Conservation (phyloP, 139 green algal genomes). For the Chlorella sorokiniana region DNA sequence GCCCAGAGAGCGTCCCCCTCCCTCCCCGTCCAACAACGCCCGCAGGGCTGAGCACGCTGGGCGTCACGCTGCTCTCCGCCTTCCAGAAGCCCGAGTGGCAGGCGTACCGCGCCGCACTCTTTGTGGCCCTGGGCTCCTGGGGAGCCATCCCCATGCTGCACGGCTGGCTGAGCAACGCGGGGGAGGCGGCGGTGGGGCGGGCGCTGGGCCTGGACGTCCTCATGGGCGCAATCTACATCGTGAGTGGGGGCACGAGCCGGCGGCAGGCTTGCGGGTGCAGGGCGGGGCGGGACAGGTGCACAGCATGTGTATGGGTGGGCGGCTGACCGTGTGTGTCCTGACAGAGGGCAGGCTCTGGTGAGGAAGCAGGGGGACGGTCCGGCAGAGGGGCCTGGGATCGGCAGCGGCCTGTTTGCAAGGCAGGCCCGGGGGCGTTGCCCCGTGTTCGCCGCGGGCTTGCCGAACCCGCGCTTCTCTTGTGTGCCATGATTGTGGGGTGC, state of each 20-base stretch:
- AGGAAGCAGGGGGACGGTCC: too few species aligned
- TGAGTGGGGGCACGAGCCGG: constrained; percentile 32
- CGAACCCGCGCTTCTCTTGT: too few species aligned
- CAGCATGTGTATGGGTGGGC: neutral
- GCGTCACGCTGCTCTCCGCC: constrained; percentile 61
- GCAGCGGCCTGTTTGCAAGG: too few species aligned
- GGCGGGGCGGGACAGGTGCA: neutral
- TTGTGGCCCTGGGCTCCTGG: constrained; percentile 77
- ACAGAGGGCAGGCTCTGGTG: too few species aligned
- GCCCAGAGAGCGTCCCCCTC: neutral
- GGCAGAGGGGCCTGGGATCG: too few species aligned
- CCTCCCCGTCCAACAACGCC: neutral
- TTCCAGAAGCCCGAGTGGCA: constrained; percentile 79
- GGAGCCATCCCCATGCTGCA: constrained; percentile 86
- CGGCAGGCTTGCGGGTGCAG: neutral
- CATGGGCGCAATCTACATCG: constrained; percentile 90
- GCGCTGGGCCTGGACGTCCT: constrained; percentile 68
- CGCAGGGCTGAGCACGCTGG: constrained; percentile 69
- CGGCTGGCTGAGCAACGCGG: constrained; percentile 29
- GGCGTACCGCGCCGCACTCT: constrained; percentile 71
- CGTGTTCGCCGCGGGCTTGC: neutral
- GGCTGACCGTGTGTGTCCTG: too few species aligned
- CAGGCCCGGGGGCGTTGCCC: too few species aligned
- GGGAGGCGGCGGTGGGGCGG: neutral
- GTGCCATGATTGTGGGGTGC: neutral